Base-by-base conservation (phyloP, 306 rosid species). In the Prunus padus region DNA sequence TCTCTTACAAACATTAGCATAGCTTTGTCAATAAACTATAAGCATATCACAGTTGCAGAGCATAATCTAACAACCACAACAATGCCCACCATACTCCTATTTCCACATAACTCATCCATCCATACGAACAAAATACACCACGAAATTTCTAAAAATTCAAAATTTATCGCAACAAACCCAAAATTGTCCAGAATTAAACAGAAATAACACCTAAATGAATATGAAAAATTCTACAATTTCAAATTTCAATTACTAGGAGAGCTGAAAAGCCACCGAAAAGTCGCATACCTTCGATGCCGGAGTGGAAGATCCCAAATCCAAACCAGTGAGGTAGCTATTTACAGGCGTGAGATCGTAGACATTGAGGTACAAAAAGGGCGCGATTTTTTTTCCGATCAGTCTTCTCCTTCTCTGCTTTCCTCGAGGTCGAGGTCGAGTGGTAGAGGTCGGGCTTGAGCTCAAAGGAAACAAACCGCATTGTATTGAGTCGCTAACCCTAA, bases 271-370 rank as follows among this genome's bases (percentile, higher is more conserved):
- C 51, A 44, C 13, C n/a, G n/a, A 31, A 49, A 65, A 66, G 6
- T 47, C 25, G 19, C 80, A 59, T 84, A 92, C 99, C 99, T 88
- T 96, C 91, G 30, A 96, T 90, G n/a, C 98, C 98, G 0, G 99
- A 96, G 82, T 96, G 99, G 78, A 85, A 96, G 76, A 90, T 66
- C 65, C 99, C 98, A 33, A 92, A 74, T 31, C 99, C 99, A 67
- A 92, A 61, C 75, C 87, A 81, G 84, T 88, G 90, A 96, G 89
- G 65, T 96, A 96, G 75, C 89, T 89, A 83, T 96, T 96, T 26
- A 89, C 31, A 8, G 96, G 93, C 51, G 97, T 92, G 69, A 96
- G 97, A 84, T 96, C 99, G 76, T 96, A 96, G 78, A 92, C 88
- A 82, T 96, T 96, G 75, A 96, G 97, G 82, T 88, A 89, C 88